These are phyloP conservation scores for Kwoniella botswanensis DNA, from an alignment of 768 basidiomycete genomes.

Conservation along the genomic window DNA sequence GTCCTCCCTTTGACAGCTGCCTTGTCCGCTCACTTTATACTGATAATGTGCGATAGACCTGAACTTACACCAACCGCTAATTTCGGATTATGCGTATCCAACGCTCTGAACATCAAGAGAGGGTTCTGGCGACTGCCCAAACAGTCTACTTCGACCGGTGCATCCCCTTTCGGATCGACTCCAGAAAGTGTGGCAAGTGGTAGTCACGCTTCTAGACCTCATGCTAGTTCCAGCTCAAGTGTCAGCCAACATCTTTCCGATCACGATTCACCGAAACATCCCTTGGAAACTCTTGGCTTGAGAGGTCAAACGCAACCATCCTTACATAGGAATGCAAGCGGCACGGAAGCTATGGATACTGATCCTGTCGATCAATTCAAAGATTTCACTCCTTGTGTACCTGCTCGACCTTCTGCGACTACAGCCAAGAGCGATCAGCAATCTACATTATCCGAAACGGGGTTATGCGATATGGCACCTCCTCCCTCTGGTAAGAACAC, in stretches of 20 bases:
- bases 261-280: conserved; percentile 14
- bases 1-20: not conserved
- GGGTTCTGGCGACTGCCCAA: conserved; percentile 41
- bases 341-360: conserved; percentile 12
- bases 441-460: not conserved
- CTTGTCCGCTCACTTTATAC: not conserved
- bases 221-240: conserved; percentile 18
- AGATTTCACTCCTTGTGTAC: not conserved
- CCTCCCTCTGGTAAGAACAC: not conserved
- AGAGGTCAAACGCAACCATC: not conserved
- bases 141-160: conserved; percentile 7
- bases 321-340: not conserved
- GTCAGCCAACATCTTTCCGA: conserved; percentile 15
- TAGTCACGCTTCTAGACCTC: conserved; percentile 3
- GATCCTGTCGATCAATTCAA: conserved; percentile 1
- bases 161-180: conserved; percentile 45
- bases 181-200: conserved; percentile 28
- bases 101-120: conserved; percentile 51
- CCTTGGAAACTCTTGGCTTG: not conserved
- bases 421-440: not conserved
- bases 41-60: conserved; percentile 20
- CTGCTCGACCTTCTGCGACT: not conserved
- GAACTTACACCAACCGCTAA: conserved; percentile 36
- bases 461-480: conserved; percentile 3
- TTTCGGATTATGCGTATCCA: conserved; percentile 43